Base-by-base conservation (phyloP, 129 eudicot genomes). In the Gnaphalium uliginosum region DNA sequence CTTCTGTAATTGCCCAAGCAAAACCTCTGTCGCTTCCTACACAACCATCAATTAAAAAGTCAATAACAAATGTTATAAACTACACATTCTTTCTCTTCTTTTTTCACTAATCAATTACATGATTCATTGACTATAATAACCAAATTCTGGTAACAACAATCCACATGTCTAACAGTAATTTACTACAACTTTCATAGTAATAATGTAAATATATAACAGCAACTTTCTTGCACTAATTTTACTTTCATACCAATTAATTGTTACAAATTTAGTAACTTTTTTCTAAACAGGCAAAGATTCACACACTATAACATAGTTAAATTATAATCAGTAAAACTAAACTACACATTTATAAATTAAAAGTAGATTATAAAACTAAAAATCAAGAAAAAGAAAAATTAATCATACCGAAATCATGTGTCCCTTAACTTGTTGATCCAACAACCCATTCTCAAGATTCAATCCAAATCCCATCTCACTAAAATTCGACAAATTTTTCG, bases 11-110 rank as follows among this genome's bases (percentile, higher is more conserved):
- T 88, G 93, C 26, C 65, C 81, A 25, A 83, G 73, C 30, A 93
- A 73, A 13, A 81, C 50, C 33, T 88, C 93, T 63, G 97, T 73
- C 43, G 97, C 96, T 78, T 93, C 93, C 98, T 93, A 87, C 72
- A 82, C 23, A 61, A 25, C 25, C 22, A 76, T 4, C n/a, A 37
- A 22, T 30, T 23, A 24, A 0, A 46, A 46, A 5, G 53, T 46
- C 53, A 46, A 3, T 15, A 46, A 39, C 46, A 9, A 37, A 2
- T 39, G 37, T 33, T 24, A 50, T 1, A 4, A 46, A 46, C 53
- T 14, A 46, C 0, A 46, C 53, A 46, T 11, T 41, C n/a, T n/a
- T n/a, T n/a, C n/a, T n/a, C n/a, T n/a, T n/a, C 6, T 11, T 46
- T 46, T 46, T 14, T 14, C 15, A 46, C 53, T 46, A 46, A 41